Percentiles rank a stretch among this genome's conserved stretches.
Conservation (phyloP, 495 filamentous ascomycete species). For the Cairneyella variabilis region DNA sequence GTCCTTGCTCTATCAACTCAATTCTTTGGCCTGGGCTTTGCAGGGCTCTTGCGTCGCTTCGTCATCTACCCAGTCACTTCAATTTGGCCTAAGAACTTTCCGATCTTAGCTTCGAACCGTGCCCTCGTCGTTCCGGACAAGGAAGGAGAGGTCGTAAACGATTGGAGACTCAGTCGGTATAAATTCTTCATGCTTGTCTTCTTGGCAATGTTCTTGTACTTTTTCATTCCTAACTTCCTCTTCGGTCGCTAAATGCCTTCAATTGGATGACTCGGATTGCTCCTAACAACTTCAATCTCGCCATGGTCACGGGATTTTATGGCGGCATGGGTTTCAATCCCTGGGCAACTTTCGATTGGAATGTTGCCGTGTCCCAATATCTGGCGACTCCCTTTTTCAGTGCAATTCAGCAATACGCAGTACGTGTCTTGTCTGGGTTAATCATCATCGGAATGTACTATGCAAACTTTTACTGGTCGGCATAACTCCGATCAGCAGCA, state of each 20-base stretch:
- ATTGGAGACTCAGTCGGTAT: constrained; percentile 3
- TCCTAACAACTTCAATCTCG: constrained; percentile 1
- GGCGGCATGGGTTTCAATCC: constrained; percentile 6
- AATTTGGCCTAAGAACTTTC: background rate
- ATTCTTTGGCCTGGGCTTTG: background rate
- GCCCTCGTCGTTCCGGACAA: background rate
- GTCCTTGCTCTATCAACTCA: constrained; percentile 1
- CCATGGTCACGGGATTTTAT: constrained; percentile 1
- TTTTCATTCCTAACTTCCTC: constrained; percentile 3
- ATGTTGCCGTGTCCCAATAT: background rate
- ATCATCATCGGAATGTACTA: constrained; percentile 3
- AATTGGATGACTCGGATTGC: constrained; percentile 10
- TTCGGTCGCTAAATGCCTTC: background rate
- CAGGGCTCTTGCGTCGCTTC: constrained; percentile 1
- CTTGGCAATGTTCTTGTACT: background rate
- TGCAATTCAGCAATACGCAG: background rate
- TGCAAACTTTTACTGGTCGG: background rate
- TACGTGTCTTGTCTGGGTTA: background rate
- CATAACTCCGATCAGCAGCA: background rate
- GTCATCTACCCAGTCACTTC: background rate
- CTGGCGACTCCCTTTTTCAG: background rate
- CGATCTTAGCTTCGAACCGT: background rate
- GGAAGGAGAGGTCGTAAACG: background rate
- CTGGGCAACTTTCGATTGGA: background rate
- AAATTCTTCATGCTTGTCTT: background rate